Base-by-base conservation (phyloP, 768 basidiomycete genomes). In the Tremella yokohamensis region DNA sequence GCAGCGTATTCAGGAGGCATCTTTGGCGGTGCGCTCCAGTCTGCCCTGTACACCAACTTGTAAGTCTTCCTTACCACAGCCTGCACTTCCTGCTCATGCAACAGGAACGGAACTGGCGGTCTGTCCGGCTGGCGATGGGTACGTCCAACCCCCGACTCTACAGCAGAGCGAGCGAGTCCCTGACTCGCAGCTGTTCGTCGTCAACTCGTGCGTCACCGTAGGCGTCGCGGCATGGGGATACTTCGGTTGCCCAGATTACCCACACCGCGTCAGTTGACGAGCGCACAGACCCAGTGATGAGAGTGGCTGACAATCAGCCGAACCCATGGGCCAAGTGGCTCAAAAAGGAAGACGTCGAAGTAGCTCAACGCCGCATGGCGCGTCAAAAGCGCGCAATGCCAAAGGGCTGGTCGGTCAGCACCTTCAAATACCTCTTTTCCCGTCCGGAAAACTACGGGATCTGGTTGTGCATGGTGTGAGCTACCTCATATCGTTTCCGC, bases 251-350 rank as follows among this genome's bases (percentile, higher is more conserved):
- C 52, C 52, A 11, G 52, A 54, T 24, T 54, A 54, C 40, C 52
- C 52, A 19, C 39, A 54, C 52, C n/a, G 26, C 15, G 52, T 54
- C 9, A 40, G 52, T 42, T 12, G 29, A 4, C 29, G 6, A 4
- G 11, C 29, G 4, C 11, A 11, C 11, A 4, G 29, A 6, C 29
- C 29, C 11, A 11, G 6, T 34, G 6, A 34, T 11, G 11, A 4
- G 29, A 11, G n/a, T n/a, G 4, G 29, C 29, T 34, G 11, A 34
- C 29, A 4, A 34, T 11, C 29, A 54, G 52, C 52, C 52, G 12
- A 54, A 54, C 39, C 52, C 52, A 12, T 54, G 52, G 52, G 19
- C 37, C 3, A 54, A 54, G 40, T 54, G 52, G 52, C 40, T 54
- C 11, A 16, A 40, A 9, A n/a, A n/a, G 34, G 19, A 38, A 40